phyloP scores from a whole-genome alignment of 768 basidiomycete genomes.

The Sutorius australiensis region DNA sequence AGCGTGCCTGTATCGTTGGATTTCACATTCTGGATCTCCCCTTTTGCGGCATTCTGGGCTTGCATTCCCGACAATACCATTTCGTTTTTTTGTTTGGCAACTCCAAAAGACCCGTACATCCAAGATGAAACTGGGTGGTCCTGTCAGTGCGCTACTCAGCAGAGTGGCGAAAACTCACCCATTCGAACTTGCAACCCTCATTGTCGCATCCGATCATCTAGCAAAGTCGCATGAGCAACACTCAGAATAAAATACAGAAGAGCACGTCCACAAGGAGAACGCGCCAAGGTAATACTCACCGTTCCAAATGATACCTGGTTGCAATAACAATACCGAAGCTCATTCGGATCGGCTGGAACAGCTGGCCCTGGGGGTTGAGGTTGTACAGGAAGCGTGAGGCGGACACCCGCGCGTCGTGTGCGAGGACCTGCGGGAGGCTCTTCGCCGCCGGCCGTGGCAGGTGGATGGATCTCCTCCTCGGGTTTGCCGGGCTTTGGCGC shows the following conservation, averaged over 20 bases:
- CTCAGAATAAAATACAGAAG: neutral
- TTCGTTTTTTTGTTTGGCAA: slow-evolving; percentile 52
- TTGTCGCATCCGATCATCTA: slow-evolving; percentile 90
- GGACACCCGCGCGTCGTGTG: slow-evolving; percentile 27
- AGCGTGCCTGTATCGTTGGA: neutral
- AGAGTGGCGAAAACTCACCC: slow-evolving; percentile 51
- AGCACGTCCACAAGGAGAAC: neutral
- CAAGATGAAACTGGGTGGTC: slow-evolving; percentile 61
- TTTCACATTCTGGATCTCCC: slow-evolving; percentile 30
- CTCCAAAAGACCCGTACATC: slow-evolving; percentile 57
- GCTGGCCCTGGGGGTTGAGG: slow-evolving; percentile 14
- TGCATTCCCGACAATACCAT: slow-evolving; percentile 74
- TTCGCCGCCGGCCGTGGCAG: slow-evolving; percentile 4
- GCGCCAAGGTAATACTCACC: slow-evolving; percentile 38
- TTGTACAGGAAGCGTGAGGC: slow-evolving; percentile 36
- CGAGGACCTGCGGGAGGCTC: slow-evolving; percentile 12
- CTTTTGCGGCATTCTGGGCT: slow-evolving; percentile 33
- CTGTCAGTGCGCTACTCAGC: neutral
- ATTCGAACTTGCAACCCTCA: slow-evolving; percentile 67
- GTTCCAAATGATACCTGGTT: slow-evolving; percentile 76
- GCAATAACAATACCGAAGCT: slow-evolving; percentile 78
- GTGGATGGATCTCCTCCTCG: slow-evolving; percentile 15
- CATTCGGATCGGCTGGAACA: slow-evolving; percentile 39
- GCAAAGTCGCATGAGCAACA: neutral
- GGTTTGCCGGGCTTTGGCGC: slow-evolving; percentile 8